A percentile compares a stretch with the other conserved stretches of the same genome.
Conservation (phyloP, 1,284 basidiomycete genomes). For the Cystobasidium slooffiae region DNA sequence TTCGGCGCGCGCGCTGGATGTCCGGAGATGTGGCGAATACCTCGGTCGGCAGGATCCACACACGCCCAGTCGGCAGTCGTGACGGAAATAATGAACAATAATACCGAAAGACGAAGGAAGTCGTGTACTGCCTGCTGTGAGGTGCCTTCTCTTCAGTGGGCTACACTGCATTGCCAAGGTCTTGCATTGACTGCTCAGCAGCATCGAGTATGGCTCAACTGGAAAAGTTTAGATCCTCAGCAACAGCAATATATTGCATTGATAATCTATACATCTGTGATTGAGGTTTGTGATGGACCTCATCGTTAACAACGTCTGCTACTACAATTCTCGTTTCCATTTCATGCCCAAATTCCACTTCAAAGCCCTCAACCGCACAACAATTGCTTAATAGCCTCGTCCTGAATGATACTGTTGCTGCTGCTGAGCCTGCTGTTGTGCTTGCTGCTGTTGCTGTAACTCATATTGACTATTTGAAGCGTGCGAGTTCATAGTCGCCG, state of each 20-base stretch:
- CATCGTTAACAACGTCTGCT: background rate
- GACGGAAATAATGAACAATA: background rate
- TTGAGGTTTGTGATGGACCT: background rate
- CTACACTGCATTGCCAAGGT: background rate
- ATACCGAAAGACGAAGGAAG: background rate
- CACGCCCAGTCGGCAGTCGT: background rate
- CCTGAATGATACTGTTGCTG: constrained; percentile 26
- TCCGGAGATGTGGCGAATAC: background rate
- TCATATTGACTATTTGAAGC: constrained; percentile 25
- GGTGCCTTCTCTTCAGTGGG: too few species aligned
- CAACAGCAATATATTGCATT: constrained; percentile 7
- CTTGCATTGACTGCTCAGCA: background rate
- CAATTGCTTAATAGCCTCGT: constrained; percentile 2
- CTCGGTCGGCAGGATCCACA: background rate
- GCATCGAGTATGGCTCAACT: background rate
- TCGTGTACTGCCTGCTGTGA: background rate
- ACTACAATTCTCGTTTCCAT: background rate
- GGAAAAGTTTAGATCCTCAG: background rate
- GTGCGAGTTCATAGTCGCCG: constrained; percentile 4
- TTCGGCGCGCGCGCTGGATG: background rate
- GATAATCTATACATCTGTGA: background rate
- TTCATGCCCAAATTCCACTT: background rate
- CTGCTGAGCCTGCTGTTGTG: constrained; percentile 36
- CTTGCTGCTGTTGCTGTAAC: constrained; percentile 31
- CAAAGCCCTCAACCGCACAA: too few species aligned